Percentiles rank a stretch among this genome's conserved stretches.
Evolutionary conservation across 192 early-diverging fungal genomes (phyloP).

Genomic region (Podila horticola): DNA sequence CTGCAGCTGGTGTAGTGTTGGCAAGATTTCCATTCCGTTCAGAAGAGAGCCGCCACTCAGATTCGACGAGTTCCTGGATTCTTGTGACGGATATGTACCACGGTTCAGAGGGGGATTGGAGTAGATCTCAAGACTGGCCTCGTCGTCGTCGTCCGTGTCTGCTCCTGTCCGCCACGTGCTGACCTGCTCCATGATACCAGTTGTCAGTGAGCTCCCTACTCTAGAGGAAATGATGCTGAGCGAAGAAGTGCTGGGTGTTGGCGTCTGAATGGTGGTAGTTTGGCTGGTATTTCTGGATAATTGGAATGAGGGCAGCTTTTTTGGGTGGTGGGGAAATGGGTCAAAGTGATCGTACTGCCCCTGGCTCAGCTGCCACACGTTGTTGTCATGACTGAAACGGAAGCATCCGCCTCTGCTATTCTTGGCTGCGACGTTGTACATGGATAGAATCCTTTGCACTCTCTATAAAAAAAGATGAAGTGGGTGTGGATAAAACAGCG

Average conservation of each 20-base stretch:
- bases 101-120: slow-evolving; percentile 40
- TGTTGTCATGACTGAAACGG: slow-evolving; percentile 23
- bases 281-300: slow-evolving; percentile 42
- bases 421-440: slow-evolving; percentile 25
- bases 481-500: no score
- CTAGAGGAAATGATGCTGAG: slow-evolving; percentile 47
- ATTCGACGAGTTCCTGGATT: slow-evolving; percentile 26
- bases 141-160: slow-evolving; percentile 48
- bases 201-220: slow-evolving; percentile 37
- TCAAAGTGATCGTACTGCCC: not conserved
- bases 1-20: slow-evolving; percentile 44
- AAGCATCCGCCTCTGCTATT: slow-evolving; percentile 42
- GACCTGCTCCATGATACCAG: slow-evolving; percentile 52
- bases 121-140: slow-evolving; percentile 43
- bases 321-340: slow-evolving; percentile 12
- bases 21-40: slow-evolving; percentile 46
- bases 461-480: slow-evolving; percentile 13
- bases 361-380: slow-evolving; percentile 32
- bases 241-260: slow-evolving; percentile 38
- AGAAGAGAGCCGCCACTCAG: slow-evolving; percentile 31
- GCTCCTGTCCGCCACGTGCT: slow-evolving; percentile 48
- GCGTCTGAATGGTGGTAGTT: slow-evolving; percentile 35
- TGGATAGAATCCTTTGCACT: slow-evolving; percentile 39
- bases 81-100: slow-evolving; percentile 29
- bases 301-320: slow-evolving; percentile 39